Percentiles rank a stretch among this genome's conserved stretches.
Evolutionary conservation across 2,329 filamentous ascomycete genomes (phyloP).

Genomic region (Aspergillus brunneoviolaceus): DNA sequence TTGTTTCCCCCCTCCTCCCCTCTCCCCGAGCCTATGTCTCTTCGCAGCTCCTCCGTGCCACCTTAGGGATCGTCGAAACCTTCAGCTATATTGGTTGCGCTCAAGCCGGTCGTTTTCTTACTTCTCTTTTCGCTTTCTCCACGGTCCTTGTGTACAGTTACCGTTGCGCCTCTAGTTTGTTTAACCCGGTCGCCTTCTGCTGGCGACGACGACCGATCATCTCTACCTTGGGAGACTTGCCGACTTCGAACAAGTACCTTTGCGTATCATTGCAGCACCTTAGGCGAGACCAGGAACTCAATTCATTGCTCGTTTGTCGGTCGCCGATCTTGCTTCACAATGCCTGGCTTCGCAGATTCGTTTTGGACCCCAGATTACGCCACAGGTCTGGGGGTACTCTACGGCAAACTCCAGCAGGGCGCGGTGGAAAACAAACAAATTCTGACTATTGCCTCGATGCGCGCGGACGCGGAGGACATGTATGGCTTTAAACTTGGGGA

Average conservation of each 20-base stretch:
- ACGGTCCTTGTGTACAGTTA: neutral
- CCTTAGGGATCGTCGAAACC: constrained; percentile 12
- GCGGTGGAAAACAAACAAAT: constrained; percentile 94
- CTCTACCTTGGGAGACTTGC: neutral
- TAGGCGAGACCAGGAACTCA: neutral
- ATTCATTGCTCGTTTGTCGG: neutral
- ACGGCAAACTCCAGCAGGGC: constrained; percentile 94
- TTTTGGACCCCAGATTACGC: constrained; percentile 99
- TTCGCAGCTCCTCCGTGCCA: constrained; percentile 13
- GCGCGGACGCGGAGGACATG: constrained; percentile 89
- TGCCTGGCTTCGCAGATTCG: constrained; percentile 89
- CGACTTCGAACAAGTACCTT: neutral
- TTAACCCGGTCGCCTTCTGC: neutral
- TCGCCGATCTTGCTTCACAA: constrained; percentile 46
- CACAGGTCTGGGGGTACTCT: constrained; percentile 89
- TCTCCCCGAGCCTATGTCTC: constrained; percentile 12
- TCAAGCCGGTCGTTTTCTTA: constrained; percentile 11
- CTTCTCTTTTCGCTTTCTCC: neutral
- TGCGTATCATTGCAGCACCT: neutral
- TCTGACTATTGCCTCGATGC: constrained; percentile 84
- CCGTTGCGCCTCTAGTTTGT: neutral
- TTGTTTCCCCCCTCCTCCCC: neutral
- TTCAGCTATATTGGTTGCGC: constrained; percentile 7
- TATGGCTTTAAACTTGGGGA: constrained; percentile 80
- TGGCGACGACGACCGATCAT: neutral